Base-by-base conservation (phyloP, 192 early-diverging fungal genomes). In the Phycomyces blakesleeanus region DNA sequence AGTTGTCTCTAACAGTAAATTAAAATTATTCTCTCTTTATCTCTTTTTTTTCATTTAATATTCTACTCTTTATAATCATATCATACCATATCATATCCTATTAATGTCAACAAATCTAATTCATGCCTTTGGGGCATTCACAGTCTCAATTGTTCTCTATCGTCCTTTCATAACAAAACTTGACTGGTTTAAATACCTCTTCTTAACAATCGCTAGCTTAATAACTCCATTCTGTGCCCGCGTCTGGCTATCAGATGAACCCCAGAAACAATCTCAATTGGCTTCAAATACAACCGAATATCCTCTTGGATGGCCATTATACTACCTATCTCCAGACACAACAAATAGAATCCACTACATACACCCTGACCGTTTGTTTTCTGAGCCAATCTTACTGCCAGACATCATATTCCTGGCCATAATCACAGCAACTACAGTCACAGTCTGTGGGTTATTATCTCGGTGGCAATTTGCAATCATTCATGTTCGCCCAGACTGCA, bases 91-190 rank as follows among this genome's bases (percentile, higher is more conserved):
- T 34, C 29, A 34, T 34, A 34, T 34, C 29, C 2, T 34, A 34
- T 34, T 34, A 34, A 34, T 34, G 29, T 34, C 29, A 7, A 34
- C 29, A 34, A 34, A 7, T 7, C 3, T 34, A 5, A 7, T 34
- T 7, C 29, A 34, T 34, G 29, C 77, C 26, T 50, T 80, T 15
- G 65, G 69, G 3, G 44, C 57, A 6, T 62, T 78, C 40, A 10
- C 55, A 21, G 18, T 42, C 12, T 57, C 71, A 10, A 18, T 51
- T 27, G 29, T 72, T 2, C 6, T 79, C 12, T 59, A 61, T 16
- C 58, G 72, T 8, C 70, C 63, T 18, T 79, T 81, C 55, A 51
- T 81, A 21, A 72, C 71, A 6, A 73, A 59, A 51, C 40, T 63
- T 22, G 64, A 73, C 26, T 14, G 42, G 22, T 25, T 66, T 22